Percentiles rank a stretch among this genome's conserved stretches.
phyloP scores from a whole-genome alignment of 352 stramenopile species.

The Plasmopara viticola region DNA sequence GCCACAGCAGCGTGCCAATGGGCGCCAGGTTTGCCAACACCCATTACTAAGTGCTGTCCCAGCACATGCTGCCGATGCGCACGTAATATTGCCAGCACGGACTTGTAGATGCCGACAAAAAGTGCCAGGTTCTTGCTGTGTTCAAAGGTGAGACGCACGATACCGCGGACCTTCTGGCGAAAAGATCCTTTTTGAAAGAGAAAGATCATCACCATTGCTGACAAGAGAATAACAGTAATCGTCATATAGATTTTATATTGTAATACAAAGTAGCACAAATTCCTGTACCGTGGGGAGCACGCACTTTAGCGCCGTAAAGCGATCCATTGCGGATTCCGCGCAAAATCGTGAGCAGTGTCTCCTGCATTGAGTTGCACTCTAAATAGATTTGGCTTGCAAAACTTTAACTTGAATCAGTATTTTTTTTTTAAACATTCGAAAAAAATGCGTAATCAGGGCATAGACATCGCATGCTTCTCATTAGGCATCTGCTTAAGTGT shows the following conservation, averaged over 20 bases:
- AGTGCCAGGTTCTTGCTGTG: conserved; percentile 84
- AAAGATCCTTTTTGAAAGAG: conserved; percentile 81
- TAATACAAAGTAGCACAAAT: neutral
- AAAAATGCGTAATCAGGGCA: conserved; percentile 41
- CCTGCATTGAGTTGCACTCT: conserved; percentile 26
- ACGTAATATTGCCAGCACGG: conserved; percentile 56
- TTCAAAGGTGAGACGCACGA: conserved; percentile 79
- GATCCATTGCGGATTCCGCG: conserved; percentile 81
- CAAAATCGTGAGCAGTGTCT: conserved; percentile 61
- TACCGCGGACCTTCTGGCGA: conserved; percentile 59
- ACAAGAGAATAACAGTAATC: conserved; percentile 1
- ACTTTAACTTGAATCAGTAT: conserved; percentile 9
- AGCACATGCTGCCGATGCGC: conserved; percentile 44
- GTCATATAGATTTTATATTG: neutral
- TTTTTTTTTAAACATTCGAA: conserved; percentile 37
- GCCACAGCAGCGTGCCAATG: conserved; percentile 79
- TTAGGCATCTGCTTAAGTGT: conserved; percentile 18
- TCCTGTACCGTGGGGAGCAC: conserved; percentile 69
- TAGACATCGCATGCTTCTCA: conserved; percentile 28
- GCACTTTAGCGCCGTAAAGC: conserved; percentile 87
- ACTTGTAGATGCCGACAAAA: conserved; percentile 87
- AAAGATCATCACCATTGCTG: conserved; percentile 88
- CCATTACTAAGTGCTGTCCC: conserved; percentile 20
- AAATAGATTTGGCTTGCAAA: conserved; percentile 11
- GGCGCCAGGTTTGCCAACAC: conserved; percentile 56